These are phyloP conservation scores for Debaryomyces udenii DNA, from an alignment of 1,139 yeast genomes.

Conservation along the genomic window DNA sequence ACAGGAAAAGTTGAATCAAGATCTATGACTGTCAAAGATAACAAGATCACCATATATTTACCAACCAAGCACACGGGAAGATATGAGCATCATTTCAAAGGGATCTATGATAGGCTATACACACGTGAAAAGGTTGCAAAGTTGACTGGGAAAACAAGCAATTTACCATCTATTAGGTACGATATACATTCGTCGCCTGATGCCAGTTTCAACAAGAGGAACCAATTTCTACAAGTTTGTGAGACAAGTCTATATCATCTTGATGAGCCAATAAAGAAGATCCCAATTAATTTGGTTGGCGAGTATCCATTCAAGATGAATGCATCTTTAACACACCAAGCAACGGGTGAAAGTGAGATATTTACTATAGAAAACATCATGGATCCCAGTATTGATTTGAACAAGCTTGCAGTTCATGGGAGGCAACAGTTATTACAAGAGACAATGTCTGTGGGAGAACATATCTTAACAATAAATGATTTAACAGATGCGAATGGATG, in stretches of 20 bases:
- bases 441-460: slow-evolving; percentile 44
- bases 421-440: slow-evolving; percentile 13
- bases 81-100: slow-evolving; percentile 62
- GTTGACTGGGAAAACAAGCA: slow-evolving; percentile 24
- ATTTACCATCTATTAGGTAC: slow-evolving; percentile 55
- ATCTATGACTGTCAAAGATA: slow-evolving; percentile 34
- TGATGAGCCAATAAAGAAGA: slow-evolving; percentile 42
- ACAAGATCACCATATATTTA: slow-evolving; percentile 30
- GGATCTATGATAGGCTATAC: slow-evolving; percentile 70
- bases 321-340: slow-evolving; percentile 52
- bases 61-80: slow-evolving; percentile 52
- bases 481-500: slow-evolving; percentile 78
- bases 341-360: slow-evolving; percentile 21
- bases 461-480: slow-evolving; percentile 57
- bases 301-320: slow-evolving; percentile 63
- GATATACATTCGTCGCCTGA: slow-evolving; percentile 63
- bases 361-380: slow-evolving; percentile 18
- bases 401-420: slow-evolving; percentile 15
- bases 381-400: slow-evolving; percentile 20
- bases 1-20: slow-evolving; percentile 47
- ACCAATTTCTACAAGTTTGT: slow-evolving; percentile 59
- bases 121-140: slow-evolving; percentile 44
- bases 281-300: slow-evolving; percentile 61
- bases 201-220: slow-evolving; percentile 51
- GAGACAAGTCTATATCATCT: slow-evolving; percentile 44